Conservation (phyloP, 2,329 filamentous ascomycete genomes). For the Pseudopyrenochaeta lycopersici region DNA sequence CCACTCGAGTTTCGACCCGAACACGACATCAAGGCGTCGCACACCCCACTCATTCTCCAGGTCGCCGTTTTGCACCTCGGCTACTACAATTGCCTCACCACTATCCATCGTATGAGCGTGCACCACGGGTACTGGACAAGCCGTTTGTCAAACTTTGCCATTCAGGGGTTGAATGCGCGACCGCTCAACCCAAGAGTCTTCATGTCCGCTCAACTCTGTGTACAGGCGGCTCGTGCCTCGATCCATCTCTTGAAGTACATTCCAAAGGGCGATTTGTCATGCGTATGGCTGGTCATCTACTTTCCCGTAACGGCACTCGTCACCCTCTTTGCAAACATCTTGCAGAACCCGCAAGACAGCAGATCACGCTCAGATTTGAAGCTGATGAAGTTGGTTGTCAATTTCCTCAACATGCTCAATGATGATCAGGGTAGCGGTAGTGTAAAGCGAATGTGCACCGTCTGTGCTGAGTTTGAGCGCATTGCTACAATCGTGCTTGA, state of each 20-base stretch:
- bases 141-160: slow-evolving; percentile 90
- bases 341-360: slow-evolving; percentile 92
- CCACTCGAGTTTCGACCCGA: slow-evolving; percentile 97
- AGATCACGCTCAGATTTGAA: slow-evolving; percentile 87
- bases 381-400: slow-evolving; percentile 92
- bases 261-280: slow-evolving; percentile 91
- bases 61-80: slow-evolving; percentile 94
- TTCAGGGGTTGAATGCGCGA: slow-evolving; percentile 89
- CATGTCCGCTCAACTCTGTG: slow-evolving; percentile 90
- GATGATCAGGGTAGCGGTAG: slow-evolving; percentile 89
- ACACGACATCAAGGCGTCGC: slow-evolving; percentile 91
- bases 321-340: slow-evolving; percentile 93
- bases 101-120: slow-evolving; percentile 97
- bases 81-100: slow-evolving; percentile 97
- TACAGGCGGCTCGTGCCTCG: slow-evolving; percentile 88
- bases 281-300: slow-evolving; percentile 96
- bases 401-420: slow-evolving; percentile 88
- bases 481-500: slow-evolving; percentile 92
- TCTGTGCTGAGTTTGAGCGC: slow-evolving; percentile 95
- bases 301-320: slow-evolving; percentile 96
- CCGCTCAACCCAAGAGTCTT: slow-evolving; percentile 95
- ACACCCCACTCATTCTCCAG: slow-evolving; percentile 92
- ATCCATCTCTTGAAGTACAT: slow-evolving; percentile 96
- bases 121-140: slow-evolving; percentile 99
- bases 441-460: slow-evolving; percentile 90